Conservation (phyloP, 805 yeast genomes). For the Ascoidea tarda region DNA sequence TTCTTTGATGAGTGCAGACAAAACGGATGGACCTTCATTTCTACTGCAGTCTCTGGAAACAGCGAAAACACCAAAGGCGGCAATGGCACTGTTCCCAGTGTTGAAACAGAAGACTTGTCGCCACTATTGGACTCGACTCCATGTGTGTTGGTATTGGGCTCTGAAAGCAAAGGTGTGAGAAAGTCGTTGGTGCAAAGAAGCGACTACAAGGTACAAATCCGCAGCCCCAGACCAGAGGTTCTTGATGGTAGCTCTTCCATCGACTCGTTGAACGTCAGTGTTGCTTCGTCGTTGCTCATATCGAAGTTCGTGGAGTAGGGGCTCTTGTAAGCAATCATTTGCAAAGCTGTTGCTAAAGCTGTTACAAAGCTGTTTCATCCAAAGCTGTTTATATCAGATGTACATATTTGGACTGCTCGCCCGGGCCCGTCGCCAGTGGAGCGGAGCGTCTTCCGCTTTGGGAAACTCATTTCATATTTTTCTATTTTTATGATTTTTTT, state of each 20-base stretch:
- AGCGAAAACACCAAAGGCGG: neutral
- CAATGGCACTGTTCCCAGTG: constrained; percentile 11
- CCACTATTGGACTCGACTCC: constrained; percentile 37
- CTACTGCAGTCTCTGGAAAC: constrained; percentile 33
- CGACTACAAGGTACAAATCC: constrained; percentile 27
- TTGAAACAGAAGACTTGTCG: constrained; percentile 29
- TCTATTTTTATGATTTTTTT: no score
- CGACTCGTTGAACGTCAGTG: constrained; percentile 82
- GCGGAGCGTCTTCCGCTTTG: no score
- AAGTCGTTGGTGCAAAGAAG: constrained; percentile 46
- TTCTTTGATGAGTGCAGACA: constrained; percentile 42
- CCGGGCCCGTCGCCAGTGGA: no score
- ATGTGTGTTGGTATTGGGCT: constrained; percentile 61
- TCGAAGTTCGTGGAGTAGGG: neutral
- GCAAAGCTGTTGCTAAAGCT: neutral
- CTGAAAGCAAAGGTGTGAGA: constrained; percentile 77
- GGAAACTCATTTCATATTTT: no score
- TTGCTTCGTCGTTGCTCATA: constrained; percentile 56
- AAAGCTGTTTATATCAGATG: neutral
- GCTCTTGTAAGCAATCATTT: neutral
- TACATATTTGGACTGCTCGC: neutral
- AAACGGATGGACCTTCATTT: constrained; percentile 60
- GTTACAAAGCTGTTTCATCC: neutral
- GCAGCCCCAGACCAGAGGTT: constrained; percentile 14
- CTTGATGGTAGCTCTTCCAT: constrained; percentile 2